These are phyloP conservation scores for Tylopilus vinaceipallidus DNA, from an alignment of 768 basidiomycete genomes.

Conservation along the genomic window DNA sequence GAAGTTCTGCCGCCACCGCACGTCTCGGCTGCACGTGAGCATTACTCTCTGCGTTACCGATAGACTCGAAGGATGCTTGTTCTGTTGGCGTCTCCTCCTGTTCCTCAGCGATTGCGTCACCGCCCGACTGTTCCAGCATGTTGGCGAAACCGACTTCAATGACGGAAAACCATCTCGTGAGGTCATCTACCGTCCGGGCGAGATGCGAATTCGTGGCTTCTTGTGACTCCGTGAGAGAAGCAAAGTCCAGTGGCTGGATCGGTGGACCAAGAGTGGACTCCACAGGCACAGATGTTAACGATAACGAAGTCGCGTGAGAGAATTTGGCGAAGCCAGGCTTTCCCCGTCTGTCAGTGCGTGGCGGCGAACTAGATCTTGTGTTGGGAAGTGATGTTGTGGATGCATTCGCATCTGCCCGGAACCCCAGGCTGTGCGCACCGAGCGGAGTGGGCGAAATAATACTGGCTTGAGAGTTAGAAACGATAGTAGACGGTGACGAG, in stretches of 20 bases:
- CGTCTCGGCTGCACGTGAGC: slow-evolving; percentile 9
- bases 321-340: slow-evolving; percentile 24
- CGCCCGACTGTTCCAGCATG: slow-evolving; percentile 54
- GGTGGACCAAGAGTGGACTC: slow-evolving; percentile 40
- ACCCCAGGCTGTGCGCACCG: slow-evolving; percentile 26
- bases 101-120: slow-evolving; percentile 64
- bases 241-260: slow-evolving; percentile 70
- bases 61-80: slow-evolving; percentile 10
- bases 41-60: slow-evolving; percentile 8
- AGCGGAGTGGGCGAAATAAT: slow-evolving; percentile 39
- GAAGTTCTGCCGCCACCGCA: slow-evolving; percentile 18
- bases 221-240: slow-evolving; percentile 46
- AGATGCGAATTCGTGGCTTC: slow-evolving; percentile 69
- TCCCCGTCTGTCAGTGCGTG: slow-evolving; percentile 22
- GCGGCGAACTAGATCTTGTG: slow-evolving; percentile 32
- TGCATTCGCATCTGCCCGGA: slow-evolving; percentile 33
- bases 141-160: slow-evolving; percentile 70
- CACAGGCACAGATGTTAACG: slow-evolving; percentile 34
- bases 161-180: slow-evolving; percentile 71
- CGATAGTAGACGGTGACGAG: slow-evolving; percentile 60
- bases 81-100: slow-evolving; percentile 43
- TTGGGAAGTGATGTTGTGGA: slow-evolving; percentile 42
- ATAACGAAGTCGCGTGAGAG: slow-evolving; percentile 31
- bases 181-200: slow-evolving; percentile 67
- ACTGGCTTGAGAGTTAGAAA: slow-evolving; percentile 37